Conservation (phyloP, 2,329 filamentous ascomycete genomes). For the Fulvia fulva region DNA sequence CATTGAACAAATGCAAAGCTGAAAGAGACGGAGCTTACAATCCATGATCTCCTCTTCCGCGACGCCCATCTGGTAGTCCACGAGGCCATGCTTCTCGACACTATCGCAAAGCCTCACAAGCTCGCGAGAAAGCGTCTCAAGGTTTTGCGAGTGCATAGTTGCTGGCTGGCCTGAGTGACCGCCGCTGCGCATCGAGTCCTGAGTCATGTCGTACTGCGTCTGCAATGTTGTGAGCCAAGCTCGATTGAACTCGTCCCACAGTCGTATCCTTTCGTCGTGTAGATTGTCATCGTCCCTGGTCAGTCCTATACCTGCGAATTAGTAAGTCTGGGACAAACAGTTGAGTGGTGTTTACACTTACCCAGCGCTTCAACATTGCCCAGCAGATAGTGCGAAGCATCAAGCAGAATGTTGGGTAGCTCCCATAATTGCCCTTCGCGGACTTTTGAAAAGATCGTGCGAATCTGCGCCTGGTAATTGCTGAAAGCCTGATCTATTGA, state of each 20-base stretch:
- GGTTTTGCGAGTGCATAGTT: conserved; percentile 62
- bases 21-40: conserved; percentile 52
- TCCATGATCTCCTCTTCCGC: conserved; percentile 90
- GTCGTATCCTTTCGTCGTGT: conserved; percentile 69
- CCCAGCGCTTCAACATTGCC: conserved; percentile 63
- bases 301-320: conserved; percentile 57
- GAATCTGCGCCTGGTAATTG: conserved; percentile 54
- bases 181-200: conserved; percentile 56
- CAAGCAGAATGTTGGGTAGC: conserved; percentile 55
- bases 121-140: conserved; percentile 78
- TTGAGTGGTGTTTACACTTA: conserved; percentile 44
- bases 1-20: background rate
- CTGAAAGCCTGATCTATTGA: conserved; percentile 63
- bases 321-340: conserved; percentile 30
- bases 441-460: conserved; percentile 68
- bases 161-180: conserved; percentile 56
- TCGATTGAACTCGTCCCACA: conserved; percentile 94
- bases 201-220: conserved; percentile 72
- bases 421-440: conserved; percentile 58
- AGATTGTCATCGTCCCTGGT: conserved; percentile 75
- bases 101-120: conserved; percentile 78
- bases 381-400: conserved; percentile 64
- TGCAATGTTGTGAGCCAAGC: conserved; percentile 83
- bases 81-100: conserved; percentile 85
- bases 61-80: conserved; percentile 96